Percentiles rank a stretch among this genome's conserved stretches.
Evolutionary conservation across 495 filamentous ascomycete species (phyloP).

Genomic region (Lasiosphaeria hispida): DNA sequence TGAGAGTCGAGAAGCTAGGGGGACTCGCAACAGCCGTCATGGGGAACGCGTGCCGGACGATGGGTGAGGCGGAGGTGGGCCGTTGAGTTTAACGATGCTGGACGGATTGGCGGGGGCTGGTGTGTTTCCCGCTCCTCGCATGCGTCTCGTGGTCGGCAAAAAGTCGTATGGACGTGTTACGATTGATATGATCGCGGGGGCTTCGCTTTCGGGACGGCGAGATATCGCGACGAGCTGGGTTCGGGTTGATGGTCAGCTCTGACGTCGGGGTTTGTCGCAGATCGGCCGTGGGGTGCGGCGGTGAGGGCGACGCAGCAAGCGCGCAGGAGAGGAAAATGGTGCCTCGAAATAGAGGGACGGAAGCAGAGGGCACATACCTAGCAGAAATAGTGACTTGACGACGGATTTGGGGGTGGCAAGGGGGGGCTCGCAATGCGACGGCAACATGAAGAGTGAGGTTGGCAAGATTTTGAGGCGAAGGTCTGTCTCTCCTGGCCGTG

Average conservation of each 20-base stretch:
- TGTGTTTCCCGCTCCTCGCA: constrained; percentile 12
- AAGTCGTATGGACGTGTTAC: neutral
- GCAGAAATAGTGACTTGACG: constrained; percentile 4
- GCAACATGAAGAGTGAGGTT: constrained; percentile 17
- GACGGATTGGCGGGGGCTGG: constrained; percentile 18
- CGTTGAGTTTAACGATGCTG: constrained; percentile 40
- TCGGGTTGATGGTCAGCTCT: constrained; percentile 22
- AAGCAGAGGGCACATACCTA: constrained; percentile 13
- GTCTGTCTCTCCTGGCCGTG: constrained; percentile 15
- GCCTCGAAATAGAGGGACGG: neutral
- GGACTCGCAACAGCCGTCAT: constrained; percentile 99
- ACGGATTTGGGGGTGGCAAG: constrained; percentile 14
- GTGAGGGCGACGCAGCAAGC: neutral
- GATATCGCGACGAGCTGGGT: constrained; percentile 19
- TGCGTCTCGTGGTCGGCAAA: constrained; percentile 14
- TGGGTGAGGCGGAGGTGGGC: constrained; percentile 20
- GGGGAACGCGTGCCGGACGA: constrained; percentile 29
- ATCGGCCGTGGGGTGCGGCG: constrained; percentile 12
- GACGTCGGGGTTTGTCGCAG: constrained; percentile 20
- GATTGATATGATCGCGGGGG: constrained; percentile 12
- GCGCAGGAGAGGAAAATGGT: neutral
- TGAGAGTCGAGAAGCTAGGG: constrained; percentile 74
- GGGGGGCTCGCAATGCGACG: constrained; percentile 15
- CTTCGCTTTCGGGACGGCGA: constrained; percentile 9
- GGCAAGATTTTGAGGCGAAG: constrained; percentile 25